phyloP scores from a whole-genome alignment of 345 rosid genomes.

The Populus simonii region DNA sequence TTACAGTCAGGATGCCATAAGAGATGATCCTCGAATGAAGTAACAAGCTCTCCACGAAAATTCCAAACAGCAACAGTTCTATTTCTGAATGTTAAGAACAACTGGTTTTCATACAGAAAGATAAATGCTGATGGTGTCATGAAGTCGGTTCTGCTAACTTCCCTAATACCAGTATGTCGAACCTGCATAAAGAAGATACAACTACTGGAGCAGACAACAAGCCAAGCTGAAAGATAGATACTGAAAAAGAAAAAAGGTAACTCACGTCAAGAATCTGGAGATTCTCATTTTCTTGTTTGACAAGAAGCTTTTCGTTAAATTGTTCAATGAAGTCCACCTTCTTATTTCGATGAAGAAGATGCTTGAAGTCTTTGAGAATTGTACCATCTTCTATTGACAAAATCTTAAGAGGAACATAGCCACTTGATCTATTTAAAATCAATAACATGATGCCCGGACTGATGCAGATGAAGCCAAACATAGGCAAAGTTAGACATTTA shows the following conservation, averaged over 20 bases:
- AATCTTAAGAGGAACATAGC: constrained; percentile 84
- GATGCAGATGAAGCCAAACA: constrained; percentile 19
- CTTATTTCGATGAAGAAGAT: constrained; percentile 89
- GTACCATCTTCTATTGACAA: constrained; percentile 97
- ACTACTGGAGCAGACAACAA: not conserved
- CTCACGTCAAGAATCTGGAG: constrained; percentile 97
- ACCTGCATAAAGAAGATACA: constrained; percentile 43
- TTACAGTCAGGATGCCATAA: constrained; percentile 97
- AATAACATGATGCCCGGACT: constrained; percentile 97
- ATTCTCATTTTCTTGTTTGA: constrained; percentile 95
- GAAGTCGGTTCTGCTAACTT: constrained; percentile 71
- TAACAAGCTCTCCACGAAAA: constrained; percentile 91
- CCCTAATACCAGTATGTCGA: constrained; percentile 71
- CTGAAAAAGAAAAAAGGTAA: not conserved
- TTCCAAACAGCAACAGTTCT: constrained; percentile 92
- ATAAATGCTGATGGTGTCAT: constrained; percentile 98
- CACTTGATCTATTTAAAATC: constrained; percentile 71
- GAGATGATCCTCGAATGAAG: constrained; percentile 95
- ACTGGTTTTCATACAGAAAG: constrained; percentile 88
- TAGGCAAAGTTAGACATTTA: not conserved
- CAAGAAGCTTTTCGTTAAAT: constrained; percentile 97
- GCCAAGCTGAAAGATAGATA: not conserved
- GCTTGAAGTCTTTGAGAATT: constrained; percentile 83
- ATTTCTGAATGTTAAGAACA: constrained; percentile 87
- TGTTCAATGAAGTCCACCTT: constrained; percentile 99